These are phyloP conservation scores for Aspergillus neotritici DNA, from an alignment of 2,329 filamentous ascomycete genomes.

Conservation along the genomic window DNA sequence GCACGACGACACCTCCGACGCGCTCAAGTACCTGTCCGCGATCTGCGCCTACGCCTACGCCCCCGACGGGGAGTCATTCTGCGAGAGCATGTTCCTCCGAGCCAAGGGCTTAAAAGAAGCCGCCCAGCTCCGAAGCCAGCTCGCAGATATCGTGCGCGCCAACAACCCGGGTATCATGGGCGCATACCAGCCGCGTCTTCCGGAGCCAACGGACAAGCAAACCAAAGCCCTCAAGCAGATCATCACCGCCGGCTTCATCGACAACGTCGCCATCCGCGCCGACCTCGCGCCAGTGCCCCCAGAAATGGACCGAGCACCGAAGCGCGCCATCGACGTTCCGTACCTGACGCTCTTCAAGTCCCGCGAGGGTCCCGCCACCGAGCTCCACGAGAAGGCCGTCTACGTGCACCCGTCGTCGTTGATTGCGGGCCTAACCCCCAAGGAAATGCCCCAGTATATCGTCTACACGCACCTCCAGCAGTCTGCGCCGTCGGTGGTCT, in stretches of 20 bases:
- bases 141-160: constrained; percentile 70
- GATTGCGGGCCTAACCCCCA: constrained; percentile 62
- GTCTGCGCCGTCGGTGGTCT: constrained; percentile 49
- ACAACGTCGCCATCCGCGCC: constrained; percentile 86
- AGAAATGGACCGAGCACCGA: constrained; percentile 62
- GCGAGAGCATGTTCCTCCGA: constrained; percentile 75
- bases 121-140: constrained; percentile 72
- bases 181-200: constrained; percentile 46
- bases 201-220: constrained; percentile 60
- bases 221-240: constrained; percentile 83
- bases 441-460: constrained; percentile 79
- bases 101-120: constrained; percentile 84
- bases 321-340: constrained; percentile 83
- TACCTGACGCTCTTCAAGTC: constrained; percentile 80
- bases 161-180: constrained; percentile 55
- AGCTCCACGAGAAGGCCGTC: constrained; percentile 59
- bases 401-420: constrained; percentile 84
- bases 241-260: constrained; percentile 84
- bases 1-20: constrained; percentile 77
- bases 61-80: constrained; percentile 63
- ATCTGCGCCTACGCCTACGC: constrained; percentile 81
- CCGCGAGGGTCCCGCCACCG: constrained; percentile 40
- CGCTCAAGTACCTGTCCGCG: constrained; percentile 82
- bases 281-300: constrained; percentile 74
- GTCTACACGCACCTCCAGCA: constrained; percentile 83